Percentiles rank a stretch among this genome's conserved stretches.
These are phyloP conservation scores for Alternaria rosae DNA, from an alignment of 2,329 filamentous ascomycete genomes.

Conservation along the genomic window DNA sequence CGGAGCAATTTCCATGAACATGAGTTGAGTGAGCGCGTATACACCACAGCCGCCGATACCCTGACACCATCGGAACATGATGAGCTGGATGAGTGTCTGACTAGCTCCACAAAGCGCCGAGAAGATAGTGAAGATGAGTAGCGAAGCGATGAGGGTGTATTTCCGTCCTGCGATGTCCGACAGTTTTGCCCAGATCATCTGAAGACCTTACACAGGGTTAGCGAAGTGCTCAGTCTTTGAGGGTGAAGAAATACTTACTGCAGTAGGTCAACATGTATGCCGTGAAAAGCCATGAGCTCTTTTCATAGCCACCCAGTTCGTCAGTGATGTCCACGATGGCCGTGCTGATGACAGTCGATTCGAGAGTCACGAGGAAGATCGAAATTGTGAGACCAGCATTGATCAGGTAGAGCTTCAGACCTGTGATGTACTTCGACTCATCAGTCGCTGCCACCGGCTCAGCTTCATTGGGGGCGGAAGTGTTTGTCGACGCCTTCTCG, in stretches of 20 bases:
- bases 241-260: constrained; percentile 22
- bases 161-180: constrained; percentile 19
- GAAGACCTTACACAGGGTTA: not conserved
- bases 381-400: constrained; percentile 1
- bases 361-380: constrained; percentile 30
- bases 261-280: constrained; percentile 47
- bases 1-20: constrained; percentile 40
- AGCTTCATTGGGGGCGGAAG: not conserved
- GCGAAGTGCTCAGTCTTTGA: not conserved
- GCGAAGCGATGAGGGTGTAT: not conserved
- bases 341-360: constrained; percentile 48
- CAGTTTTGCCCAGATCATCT: constrained; percentile 8
- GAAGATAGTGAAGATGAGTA: constrained; percentile 38
- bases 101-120: constrained; percentile 43
- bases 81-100: constrained; percentile 41
- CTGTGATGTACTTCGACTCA: constrained; percentile 4
- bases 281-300: constrained; percentile 47
- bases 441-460: not conserved
- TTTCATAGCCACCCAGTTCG: constrained; percentile 41
- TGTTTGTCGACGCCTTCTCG: not conserved
- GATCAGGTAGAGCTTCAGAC: constrained; percentile 5
- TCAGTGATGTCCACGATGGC: constrained; percentile 46
- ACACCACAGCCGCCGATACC: constrained; percentile 45
- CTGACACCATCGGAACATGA: constrained; percentile 44
- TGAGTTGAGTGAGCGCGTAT: constrained; percentile 38